A percentile compares a stretch with the other conserved stretches of the same genome.
Conservation (phyloP, 1,284 basidiomycete genomes). For the Dichomitus squalens region DNA sequence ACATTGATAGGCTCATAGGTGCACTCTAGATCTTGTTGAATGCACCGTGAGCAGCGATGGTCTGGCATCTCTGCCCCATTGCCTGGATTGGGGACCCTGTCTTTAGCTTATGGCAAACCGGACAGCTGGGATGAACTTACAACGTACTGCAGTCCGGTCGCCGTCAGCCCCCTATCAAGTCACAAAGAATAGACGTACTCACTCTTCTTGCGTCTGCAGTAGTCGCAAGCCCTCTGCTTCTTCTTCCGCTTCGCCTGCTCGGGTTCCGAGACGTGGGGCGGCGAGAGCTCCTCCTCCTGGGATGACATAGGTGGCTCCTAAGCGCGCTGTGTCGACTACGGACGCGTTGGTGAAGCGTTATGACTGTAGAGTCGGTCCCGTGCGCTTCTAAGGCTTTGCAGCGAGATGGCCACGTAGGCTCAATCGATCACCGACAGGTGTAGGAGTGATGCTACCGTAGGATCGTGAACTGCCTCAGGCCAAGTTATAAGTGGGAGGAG, state of each 20-base stretch:
- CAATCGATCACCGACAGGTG: too few species aligned
- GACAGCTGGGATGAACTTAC: conserved; percentile 6
- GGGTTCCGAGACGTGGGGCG: neutral
- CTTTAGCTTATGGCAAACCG: conserved; percentile 1
- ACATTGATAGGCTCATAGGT: conserved; percentile 79
- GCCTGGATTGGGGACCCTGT: conserved; percentile 16
- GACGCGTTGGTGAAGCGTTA: neutral
- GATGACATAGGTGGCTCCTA: neutral
- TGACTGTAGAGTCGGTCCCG: neutral
- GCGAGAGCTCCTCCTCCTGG: neutral
- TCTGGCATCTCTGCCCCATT: conserved; percentile 51
- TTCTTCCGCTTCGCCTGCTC: conserved; percentile 3
- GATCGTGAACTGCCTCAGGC: too few species aligned
- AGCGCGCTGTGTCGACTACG: neutral
- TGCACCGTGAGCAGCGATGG: conserved; percentile 80
- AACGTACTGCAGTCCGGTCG: neutral
- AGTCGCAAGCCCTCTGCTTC: conserved; percentile 69
- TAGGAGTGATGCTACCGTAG: too few species aligned
- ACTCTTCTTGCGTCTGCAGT: conserved; percentile 77
- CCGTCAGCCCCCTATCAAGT: neutral
- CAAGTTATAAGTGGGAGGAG: too few species aligned
- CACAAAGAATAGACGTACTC: conserved; percentile 23
- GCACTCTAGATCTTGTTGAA: conserved; percentile 73
- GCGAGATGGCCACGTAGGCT: too few species aligned
- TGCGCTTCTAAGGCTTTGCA: too few species aligned